phyloP scores from a whole-genome alignment of 805 yeast species.

The Starmera caribaea region DNA sequence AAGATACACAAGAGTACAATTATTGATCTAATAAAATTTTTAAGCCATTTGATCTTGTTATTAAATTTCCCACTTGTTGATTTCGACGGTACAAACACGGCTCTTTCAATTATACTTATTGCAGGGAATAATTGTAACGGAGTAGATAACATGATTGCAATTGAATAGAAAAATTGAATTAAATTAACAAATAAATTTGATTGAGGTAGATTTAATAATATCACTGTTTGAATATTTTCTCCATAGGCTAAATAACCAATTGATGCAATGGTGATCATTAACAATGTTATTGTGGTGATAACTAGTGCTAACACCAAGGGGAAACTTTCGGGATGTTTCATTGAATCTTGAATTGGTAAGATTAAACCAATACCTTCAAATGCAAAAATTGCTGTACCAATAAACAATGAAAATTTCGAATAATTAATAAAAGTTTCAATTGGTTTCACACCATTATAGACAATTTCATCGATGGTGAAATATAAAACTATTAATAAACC shows the following conservation, averaged over 20 bases:
- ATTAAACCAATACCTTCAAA: slow-evolving; percentile 80
- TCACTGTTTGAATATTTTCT: slow-evolving; percentile 50
- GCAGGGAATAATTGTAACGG: slow-evolving; percentile 82
- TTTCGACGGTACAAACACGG: slow-evolving; percentile 39
- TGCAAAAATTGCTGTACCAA: slow-evolving; percentile 83
- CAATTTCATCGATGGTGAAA: slow-evolving; percentile 39
- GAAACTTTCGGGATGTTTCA: slow-evolving; percentile 66
- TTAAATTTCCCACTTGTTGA: slow-evolving; percentile 39
- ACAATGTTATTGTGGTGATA: slow-evolving; percentile 47
- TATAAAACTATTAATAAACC: slow-evolving; percentile 60
- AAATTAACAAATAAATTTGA: slow-evolving; percentile 47
- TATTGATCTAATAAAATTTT: slow-evolving; percentile 45
- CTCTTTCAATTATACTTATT: slow-evolving; percentile 59
- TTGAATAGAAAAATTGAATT: slow-evolving; percentile 62
- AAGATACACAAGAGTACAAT: slow-evolving; percentile 46
- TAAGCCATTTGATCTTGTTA: slow-evolving; percentile 48
- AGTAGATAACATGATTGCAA: slow-evolving; percentile 68
- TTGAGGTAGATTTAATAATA: slow-evolving; percentile 66
- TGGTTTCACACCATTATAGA: slow-evolving; percentile 37
- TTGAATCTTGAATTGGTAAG: slow-evolving; percentile 75
- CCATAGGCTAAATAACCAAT: slow-evolving; percentile 70
- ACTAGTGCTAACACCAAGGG: slow-evolving; percentile 57
- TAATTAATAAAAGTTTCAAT: slow-evolving; percentile 42
- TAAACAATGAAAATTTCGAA: slow-evolving; percentile 56
- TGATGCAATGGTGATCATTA: slow-evolving; percentile 56